Base-by-base conservation (phyloP, 2,329 filamentous ascomycete genomes). In the Neonectria coccinea region DNA sequence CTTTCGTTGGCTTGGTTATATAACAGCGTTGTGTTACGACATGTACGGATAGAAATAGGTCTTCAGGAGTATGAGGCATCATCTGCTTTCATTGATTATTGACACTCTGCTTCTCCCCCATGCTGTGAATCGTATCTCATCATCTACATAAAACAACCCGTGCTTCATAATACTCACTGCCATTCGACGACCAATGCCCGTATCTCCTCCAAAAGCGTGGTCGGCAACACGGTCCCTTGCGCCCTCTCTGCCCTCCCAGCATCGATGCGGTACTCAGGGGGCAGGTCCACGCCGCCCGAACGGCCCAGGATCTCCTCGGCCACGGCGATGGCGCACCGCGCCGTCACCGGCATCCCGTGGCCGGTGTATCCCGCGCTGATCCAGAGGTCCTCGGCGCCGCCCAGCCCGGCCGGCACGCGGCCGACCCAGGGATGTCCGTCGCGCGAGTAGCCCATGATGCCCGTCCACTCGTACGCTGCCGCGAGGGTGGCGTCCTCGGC, bases 261-360 rank as follows among this genome's bases (percentile, higher is more conserved):
- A 7, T 75, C 78, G 11, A 81, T 70, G 36, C 75, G 62, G 68
- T 79, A 87, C 67, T 82, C 79, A 11, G 59, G 62, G 4, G 85
- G 85, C 36, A 87, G 58, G 27, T 81, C 79, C 48, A 84, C 78
- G 0, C 74, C 76, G 12, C 72, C 69, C n/a, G 72, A 72, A 22
- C 75, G 75, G 1, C 80, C 81, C 60, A 84, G 70, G 57, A 92
- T 86, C 82, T 91, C 85, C 51, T 85, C 79, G 10, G 87, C 90
- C 12, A 88, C 86, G 1, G 88, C 88, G 63, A 88, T 86, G 2
- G 86, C 92, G 70, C 86, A 89, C 44, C 92, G 79, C 66, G 89
- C 89, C 16, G 90, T 88, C 70, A 90, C 89, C 20, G 91, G 91
- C 91, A 94, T 93, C 0, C 92, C 92, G 76, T 94, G 92, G 0